Conservation (phyloP, 352 stramenopile species). For the Sclerospora graminicola region DNA sequence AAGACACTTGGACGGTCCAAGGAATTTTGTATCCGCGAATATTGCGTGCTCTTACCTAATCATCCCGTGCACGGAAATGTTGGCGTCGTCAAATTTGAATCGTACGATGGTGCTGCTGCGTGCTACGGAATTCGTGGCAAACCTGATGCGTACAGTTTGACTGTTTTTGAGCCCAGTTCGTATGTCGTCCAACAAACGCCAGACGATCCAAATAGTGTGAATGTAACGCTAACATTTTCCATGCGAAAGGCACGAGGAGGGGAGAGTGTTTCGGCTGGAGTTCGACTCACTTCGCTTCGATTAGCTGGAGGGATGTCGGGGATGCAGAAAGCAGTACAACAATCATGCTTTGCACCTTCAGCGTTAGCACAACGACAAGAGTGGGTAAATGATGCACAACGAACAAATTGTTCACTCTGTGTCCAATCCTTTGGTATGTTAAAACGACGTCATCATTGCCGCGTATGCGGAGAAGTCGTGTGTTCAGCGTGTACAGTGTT, state of each 20-base stretch:
- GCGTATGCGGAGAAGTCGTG: constrained; percentile 82
- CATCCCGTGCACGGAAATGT: constrained; percentile 52
- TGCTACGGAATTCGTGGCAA: constrained; percentile 63
- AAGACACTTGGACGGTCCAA: constrained; percentile 74
- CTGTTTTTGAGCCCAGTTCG: constrained; percentile 63
- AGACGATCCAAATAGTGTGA: constrained; percentile 47
- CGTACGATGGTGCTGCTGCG: constrained; percentile 68
- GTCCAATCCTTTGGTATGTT: constrained; percentile 71
- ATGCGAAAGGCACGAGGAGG: constrained; percentile 64
- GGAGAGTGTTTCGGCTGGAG: constrained; percentile 58
- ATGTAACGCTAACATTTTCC: constrained; percentile 62
- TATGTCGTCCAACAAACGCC: constrained; percentile 62
- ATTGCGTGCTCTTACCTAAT: constrained; percentile 48
- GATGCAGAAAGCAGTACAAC: constrained; percentile 59
- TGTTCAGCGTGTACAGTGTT: constrained; percentile 72
- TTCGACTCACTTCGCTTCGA: constrained; percentile 53
- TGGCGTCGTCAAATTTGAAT: constrained; percentile 69
- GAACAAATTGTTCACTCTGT: constrained; percentile 73
- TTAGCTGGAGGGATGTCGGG: constrained; percentile 44
- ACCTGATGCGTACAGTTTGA: constrained; percentile 67
- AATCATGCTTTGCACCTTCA: constrained; percentile 55
- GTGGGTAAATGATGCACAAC: constrained; percentile 73
- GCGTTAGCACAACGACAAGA: constrained; percentile 52
- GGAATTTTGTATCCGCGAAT: constrained; percentile 77
- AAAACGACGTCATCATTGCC: constrained; percentile 79